A percentile compares a stretch with the other conserved stretches of the same genome.
Conservation (phyloP, 495 filamentous ascomycete genomes). For the Podospora australis region DNA sequence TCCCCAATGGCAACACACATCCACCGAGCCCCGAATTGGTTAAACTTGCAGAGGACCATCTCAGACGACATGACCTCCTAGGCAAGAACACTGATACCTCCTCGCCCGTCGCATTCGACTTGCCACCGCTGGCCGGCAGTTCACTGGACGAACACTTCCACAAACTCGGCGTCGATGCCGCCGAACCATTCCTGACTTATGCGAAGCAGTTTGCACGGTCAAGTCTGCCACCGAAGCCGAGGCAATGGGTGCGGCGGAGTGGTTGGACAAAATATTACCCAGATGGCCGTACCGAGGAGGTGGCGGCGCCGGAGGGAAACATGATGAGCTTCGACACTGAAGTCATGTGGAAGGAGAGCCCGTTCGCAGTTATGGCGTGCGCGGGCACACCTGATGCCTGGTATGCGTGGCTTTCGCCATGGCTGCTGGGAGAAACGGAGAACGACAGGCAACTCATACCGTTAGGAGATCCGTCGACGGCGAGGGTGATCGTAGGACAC, state of each 20-base stretch:
- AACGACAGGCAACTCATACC: slow-evolving; percentile 76
- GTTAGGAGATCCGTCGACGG: slow-evolving; percentile 62
- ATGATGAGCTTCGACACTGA: slow-evolving; percentile 94
- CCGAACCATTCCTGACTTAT: slow-evolving; percentile 74
- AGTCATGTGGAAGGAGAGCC: slow-evolving; percentile 88
- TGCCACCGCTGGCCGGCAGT: slow-evolving; percentile 70
- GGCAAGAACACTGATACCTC: slow-evolving; percentile 78
- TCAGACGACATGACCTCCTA: slow-evolving; percentile 79
- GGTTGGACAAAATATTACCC: slow-evolving; percentile 91
- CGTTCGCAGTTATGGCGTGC: slow-evolving; percentile 94
- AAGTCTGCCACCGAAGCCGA: slow-evolving; percentile 65
- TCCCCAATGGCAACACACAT: slow-evolving; percentile 44
- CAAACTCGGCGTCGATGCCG: slow-evolving; percentile 79
- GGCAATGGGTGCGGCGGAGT: slow-evolving; percentile 69
- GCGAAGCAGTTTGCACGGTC: slow-evolving; percentile 65
- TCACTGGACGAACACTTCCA: slow-evolving; percentile 94
- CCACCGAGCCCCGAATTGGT: slow-evolving; percentile 64
- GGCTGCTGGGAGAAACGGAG: slow-evolving; percentile 80
- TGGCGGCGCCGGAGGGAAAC: slow-evolving; percentile 70
- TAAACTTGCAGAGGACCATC: slow-evolving; percentile 71
- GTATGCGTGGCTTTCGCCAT: slow-evolving; percentile 97
- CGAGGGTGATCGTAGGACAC: slow-evolving; percentile 81
- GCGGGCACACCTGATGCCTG: slow-evolving; percentile 80
- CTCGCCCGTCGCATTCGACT: slow-evolving; percentile 74
- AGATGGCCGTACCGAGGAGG: slow-evolving; percentile 62